Conservation (phyloP, 352 stramenopile genomes). For the Phytophthora quininea region DNA sequence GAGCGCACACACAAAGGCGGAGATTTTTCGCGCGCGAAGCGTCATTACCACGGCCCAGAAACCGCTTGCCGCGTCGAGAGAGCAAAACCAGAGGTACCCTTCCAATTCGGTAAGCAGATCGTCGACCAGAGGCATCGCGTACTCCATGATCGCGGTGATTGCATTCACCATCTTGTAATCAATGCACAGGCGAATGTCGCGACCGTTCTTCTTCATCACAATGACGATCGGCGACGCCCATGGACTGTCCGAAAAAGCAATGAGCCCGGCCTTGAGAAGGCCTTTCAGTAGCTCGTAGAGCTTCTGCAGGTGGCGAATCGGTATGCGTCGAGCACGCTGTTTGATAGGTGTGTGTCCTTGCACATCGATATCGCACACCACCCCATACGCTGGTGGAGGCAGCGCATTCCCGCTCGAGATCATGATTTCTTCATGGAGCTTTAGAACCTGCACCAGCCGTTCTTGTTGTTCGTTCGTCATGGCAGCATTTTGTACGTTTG, state of each 20-base stretch:
- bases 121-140: background rate
- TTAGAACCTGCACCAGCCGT: too few species aligned
- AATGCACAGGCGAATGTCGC: background rate
- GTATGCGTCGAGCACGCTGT: background rate
- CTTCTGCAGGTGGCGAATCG: background rate
- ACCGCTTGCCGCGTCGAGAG: background rate
- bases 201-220: background rate
- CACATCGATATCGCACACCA: background rate
- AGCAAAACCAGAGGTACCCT: background rate
- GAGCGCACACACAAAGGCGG: background rate
- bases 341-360: background rate
- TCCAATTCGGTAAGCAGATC: background rate
- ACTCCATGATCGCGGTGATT: background rate
- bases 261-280: background rate
- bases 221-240: background rate
- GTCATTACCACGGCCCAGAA: background rate
- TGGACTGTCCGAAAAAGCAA: background rate
- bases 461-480: too few species aligned
- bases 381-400: background rate
- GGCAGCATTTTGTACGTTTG: background rate
- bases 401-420: constrained; percentile 2
- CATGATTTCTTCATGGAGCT: background rate
- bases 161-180: constrained; percentile 3
- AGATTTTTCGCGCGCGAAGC: background rate
- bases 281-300: background rate